phyloP scores from a whole-genome alignment of 345 rosid genomes.

The Brassica carinata region DNA sequence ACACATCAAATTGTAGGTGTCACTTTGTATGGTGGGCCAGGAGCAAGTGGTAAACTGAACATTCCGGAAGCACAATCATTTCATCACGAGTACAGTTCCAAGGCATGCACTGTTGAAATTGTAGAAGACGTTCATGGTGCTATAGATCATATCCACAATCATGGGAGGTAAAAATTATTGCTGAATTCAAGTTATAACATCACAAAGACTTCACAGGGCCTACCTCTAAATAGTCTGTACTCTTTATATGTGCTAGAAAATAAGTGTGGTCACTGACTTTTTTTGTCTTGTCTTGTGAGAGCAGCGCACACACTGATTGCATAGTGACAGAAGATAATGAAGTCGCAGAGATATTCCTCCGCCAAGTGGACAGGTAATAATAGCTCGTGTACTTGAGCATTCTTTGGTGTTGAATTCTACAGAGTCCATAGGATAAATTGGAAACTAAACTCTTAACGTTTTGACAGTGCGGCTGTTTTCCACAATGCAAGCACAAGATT shows the following conservation, averaged over 20 bases:
- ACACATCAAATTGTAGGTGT: slow-evolving; percentile 58
- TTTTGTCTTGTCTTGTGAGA: slow-evolving; percentile 36
- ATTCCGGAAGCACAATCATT: slow-evolving; percentile 65
- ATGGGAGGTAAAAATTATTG: slow-evolving; percentile 73
- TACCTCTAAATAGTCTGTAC: slow-evolving; percentile 16
- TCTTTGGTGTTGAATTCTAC: background rate
- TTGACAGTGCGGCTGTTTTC: slow-evolving; percentile 93
- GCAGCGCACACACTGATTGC: slow-evolving; percentile 97
- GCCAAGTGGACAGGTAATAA: slow-evolving; percentile 80
- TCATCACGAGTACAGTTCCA: slow-evolving; percentile 84
- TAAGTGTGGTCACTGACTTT: slow-evolving; percentile 19
- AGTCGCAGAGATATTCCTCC: slow-evolving; percentile 73
- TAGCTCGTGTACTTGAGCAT: background rate
- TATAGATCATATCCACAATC: slow-evolving; percentile 81
- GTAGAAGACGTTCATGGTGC: slow-evolving; percentile 83
- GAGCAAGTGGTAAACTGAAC: slow-evolving; percentile 58
- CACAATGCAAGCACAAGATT: slow-evolving; percentile 98
- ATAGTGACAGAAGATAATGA: slow-evolving; percentile 74
- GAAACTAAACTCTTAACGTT: slow-evolving; percentile 9
- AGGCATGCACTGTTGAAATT: slow-evolving; percentile 87
- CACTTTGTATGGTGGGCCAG: slow-evolving; percentile 77
- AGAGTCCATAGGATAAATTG: background rate
- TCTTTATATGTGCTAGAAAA: slow-evolving; percentile 23
- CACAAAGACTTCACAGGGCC: slow-evolving; percentile 15
- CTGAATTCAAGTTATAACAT: slow-evolving; percentile 6